A percentile compares a stretch with the other conserved stretches of the same genome.
These are phyloP conservation scores for Linnemannia hyalina DNA, from an alignment of 192 early-diverging fungal species.

Conservation along the genomic window DNA sequence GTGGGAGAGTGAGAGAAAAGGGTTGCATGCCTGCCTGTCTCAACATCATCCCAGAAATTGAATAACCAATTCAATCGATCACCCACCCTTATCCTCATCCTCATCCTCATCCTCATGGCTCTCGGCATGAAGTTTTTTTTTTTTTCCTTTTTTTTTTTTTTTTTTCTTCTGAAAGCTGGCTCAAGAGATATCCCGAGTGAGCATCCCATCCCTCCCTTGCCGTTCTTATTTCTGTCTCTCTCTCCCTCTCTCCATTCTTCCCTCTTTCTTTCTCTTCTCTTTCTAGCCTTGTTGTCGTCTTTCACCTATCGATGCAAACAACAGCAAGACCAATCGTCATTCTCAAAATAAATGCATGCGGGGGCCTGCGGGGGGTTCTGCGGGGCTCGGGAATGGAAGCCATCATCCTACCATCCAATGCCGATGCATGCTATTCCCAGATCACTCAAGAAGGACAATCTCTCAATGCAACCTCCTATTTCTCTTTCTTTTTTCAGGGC, in stretches of 20 bases:
- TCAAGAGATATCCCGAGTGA: background rate
- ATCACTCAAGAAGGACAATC: no score
- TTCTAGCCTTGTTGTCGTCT: no score
- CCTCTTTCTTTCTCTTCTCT: background rate
- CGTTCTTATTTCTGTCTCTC: background rate
- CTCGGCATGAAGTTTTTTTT: constrained; percentile 5
- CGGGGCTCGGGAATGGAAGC: background rate
- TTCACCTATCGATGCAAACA: no score
- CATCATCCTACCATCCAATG: background rate
- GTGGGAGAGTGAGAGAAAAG: no score
- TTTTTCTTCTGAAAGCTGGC: background rate
- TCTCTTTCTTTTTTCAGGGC: no score
- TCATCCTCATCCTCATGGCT: background rate
- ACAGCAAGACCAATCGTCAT: background rate
- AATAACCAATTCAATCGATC: no score
- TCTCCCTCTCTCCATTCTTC: background rate
- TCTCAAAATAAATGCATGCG: constrained; percentile 3
- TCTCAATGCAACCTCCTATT: no score
- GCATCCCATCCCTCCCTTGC: background rate
- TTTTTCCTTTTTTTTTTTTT: background rate
- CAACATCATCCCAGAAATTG: no score
- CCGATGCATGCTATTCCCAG: background rate
- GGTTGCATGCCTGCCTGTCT: no score
- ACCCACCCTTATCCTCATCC: no score
- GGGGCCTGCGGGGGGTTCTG: background rate